These are phyloP conservation scores for Paraphoma chrysanthemicola DNA, from an alignment of 2,329 filamentous ascomycete genomes.

Conservation along the genomic window DNA sequence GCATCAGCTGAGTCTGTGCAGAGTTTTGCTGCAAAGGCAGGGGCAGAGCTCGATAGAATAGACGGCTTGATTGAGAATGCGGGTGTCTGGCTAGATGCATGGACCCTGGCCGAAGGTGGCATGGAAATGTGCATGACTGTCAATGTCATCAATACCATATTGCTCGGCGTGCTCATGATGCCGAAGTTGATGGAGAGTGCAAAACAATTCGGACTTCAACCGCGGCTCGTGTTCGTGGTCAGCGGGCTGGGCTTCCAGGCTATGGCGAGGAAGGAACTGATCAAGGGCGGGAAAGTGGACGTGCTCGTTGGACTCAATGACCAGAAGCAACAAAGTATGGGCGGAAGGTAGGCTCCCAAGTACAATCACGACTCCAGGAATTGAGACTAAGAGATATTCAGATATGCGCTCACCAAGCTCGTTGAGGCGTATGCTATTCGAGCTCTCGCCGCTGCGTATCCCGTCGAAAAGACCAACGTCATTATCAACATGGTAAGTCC, in stretches of 20 bases:
- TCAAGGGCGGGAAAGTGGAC: slow-evolving; percentile 3
- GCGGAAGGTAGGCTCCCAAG: slow-evolving; percentile 1
- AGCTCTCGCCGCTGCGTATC: slow-evolving; percentile 5
- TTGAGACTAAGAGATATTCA: background rate
- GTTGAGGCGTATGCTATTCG: slow-evolving; percentile 12
- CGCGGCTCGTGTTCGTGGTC: slow-evolving; percentile 4
- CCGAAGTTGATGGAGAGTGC: slow-evolving; percentile 20
- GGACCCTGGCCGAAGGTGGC: slow-evolving; percentile 24
- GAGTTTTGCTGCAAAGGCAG: slow-evolving; percentile 32
- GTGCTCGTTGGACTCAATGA: slow-evolving; percentile 6
- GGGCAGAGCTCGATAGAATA: slow-evolving; percentile 30
- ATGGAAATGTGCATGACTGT: slow-evolving; percentile 37
- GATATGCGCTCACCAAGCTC: slow-evolving; percentile 16
- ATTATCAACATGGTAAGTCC: slow-evolving; percentile 38
- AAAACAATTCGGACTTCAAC: slow-evolving; percentile 2
- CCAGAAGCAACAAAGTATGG: slow-evolving; percentile 2
- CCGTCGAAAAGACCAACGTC: slow-evolving; percentile 26
- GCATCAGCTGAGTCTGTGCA: slow-evolving; percentile 46
- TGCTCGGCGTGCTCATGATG: slow-evolving; percentile 35
- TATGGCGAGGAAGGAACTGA: slow-evolving; percentile 7
- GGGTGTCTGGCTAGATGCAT: slow-evolving; percentile 30
- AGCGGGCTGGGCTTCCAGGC: slow-evolving; percentile 13
- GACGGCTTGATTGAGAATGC: slow-evolving; percentile 47
- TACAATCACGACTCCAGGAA: background rate
- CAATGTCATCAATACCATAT: slow-evolving; percentile 44